Conservation (phyloP, 2,329 filamentous ascomycete genomes). For the Chrysosporium queenslandicum region DNA sequence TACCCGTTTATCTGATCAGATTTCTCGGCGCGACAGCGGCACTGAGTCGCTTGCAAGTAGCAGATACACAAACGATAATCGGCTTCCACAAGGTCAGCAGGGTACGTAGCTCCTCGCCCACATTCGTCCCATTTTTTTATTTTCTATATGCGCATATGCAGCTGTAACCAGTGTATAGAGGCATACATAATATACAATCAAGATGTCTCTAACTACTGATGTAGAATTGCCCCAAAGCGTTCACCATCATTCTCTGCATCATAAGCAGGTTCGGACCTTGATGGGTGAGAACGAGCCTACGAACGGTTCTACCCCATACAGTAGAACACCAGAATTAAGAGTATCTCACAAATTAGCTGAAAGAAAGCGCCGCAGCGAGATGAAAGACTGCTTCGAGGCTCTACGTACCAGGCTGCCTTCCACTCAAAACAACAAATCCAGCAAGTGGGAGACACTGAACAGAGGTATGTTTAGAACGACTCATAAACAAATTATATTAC, state of each 20-base stretch:
- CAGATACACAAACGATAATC: conserved; percentile 41
- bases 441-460: conserved; percentile 44
- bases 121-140: not conserved
- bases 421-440: conserved; percentile 42
- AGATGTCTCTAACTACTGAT: conserved; percentile 13
- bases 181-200: too few species aligned
- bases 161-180: not conserved
- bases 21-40: conserved; percentile 39
- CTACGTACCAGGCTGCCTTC: conserved; percentile 38
- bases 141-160: not conserved
- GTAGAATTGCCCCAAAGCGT: conserved; percentile 39
- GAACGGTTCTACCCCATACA: conserved; percentile 39
- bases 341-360: conserved; percentile 44
- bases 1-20: conserved; percentile 24
- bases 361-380: conserved; percentile 43
- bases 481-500: not conserved
- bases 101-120: conserved; percentile 27
- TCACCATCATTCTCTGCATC: conserved; percentile 41
- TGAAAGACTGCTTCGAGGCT: conserved; percentile 44
- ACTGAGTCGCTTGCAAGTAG: conserved; percentile 41
- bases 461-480: conserved; percentile 27
- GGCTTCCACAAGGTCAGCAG: conserved; percentile 40
- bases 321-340: conserved; percentile 41
- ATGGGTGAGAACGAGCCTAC: conserved; percentile 38
- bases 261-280: conserved; percentile 40